Percentiles rank a stretch among this genome's conserved stretches.
Conservation (phyloP, 139 green algal genomes). For the Volvox reticuliferus region DNA sequence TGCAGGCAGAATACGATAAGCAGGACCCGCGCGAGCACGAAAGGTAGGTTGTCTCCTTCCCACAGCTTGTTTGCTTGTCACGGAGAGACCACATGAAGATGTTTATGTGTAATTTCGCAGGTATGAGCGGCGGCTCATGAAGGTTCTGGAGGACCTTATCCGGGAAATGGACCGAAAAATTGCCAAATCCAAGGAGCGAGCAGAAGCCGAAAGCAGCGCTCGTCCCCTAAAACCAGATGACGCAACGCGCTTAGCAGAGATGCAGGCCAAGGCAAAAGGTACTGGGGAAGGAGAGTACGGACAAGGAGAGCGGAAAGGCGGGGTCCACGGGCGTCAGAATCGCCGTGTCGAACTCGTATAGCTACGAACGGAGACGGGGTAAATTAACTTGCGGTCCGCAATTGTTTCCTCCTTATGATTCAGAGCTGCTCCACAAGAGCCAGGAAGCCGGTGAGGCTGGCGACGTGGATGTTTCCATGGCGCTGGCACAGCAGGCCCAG, state of each 20-base stretch:
- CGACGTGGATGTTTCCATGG: conserved; percentile 84
- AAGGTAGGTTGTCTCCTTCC: conserved; percentile 48
- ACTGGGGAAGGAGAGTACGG: no score
- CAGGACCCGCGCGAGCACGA: conserved; percentile 76
- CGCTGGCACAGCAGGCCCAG: conserved; percentile 74
- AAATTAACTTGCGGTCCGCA: no score
- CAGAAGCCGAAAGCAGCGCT: conserved; percentile 76
- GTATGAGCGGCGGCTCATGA: conserved; percentile 82
- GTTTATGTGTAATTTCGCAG: conserved; percentile 44
- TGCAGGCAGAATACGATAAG: conserved; percentile 76
- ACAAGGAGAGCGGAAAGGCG: neutral
- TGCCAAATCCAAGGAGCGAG: conserved; percentile 80
- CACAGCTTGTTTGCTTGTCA: neutral
- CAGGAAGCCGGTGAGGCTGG: conserved; percentile 80
- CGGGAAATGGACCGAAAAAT: conserved; percentile 92
- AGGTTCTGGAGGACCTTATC: conserved; percentile 79
- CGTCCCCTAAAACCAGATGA: conserved; percentile 70
- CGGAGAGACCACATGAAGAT: no score
- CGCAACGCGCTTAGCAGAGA: conserved; percentile 69
- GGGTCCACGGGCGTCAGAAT: no score
- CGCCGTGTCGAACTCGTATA: no score
- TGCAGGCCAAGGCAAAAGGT: conserved; percentile 70
- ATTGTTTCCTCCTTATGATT: neutral
- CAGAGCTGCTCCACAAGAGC: conserved; percentile 71
- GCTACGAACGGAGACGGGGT: no score